Base-by-base conservation (phyloP, 2,329 filamentous ascomycete species). In the Biscogniauxia mediterranea region DNA sequence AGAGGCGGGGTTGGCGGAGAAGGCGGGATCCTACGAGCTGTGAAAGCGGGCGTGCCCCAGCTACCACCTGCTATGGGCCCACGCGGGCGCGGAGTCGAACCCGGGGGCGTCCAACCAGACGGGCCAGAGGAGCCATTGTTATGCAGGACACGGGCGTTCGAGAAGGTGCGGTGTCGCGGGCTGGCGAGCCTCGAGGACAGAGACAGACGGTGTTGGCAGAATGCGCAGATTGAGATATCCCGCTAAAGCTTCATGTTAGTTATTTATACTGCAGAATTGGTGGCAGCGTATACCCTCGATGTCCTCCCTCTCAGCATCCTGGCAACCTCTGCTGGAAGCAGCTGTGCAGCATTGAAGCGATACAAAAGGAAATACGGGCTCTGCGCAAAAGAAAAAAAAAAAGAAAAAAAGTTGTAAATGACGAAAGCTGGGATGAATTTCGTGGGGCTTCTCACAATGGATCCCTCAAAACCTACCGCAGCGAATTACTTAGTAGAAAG, bases 271-370 rank as follows among this genome's bases (percentile, higher is more conserved):
- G 55, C 5, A 38, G 32, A 38, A 46, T 46, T n/a, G 1, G 13
- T 15, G 19, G 3, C 20, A 57, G 60, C 66, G 51, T 50, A 74
- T 50, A 74, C 72, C 69, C 66, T 67, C 50, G 62, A 65, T 61
- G 70, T 28, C 19, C 69, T 69, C 63, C 71, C 66, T 70, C 71
- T 71, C 28, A 74, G 61, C 72, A 74, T 74, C 61, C 59, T 73
- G 67, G 15, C 17, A 46, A 46, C 13, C 17, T 46, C 17, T n/a
- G 38, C 38, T n/a, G 2, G 2, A 46, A 46, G 38, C 38, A 46
- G 38, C 6, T 6, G 4, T 46, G 38, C 38, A 46, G 38, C 38
- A 46, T 46, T 46, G 38, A 46, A 46, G 38, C 38, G 13, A 46
- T 46, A 46, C 13, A 46, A n/a, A 46, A 15, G 2, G 15, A n/a